phyloP scores from a whole-genome alignment of 129 eudicot species.

The Silybum marianum region DNA sequence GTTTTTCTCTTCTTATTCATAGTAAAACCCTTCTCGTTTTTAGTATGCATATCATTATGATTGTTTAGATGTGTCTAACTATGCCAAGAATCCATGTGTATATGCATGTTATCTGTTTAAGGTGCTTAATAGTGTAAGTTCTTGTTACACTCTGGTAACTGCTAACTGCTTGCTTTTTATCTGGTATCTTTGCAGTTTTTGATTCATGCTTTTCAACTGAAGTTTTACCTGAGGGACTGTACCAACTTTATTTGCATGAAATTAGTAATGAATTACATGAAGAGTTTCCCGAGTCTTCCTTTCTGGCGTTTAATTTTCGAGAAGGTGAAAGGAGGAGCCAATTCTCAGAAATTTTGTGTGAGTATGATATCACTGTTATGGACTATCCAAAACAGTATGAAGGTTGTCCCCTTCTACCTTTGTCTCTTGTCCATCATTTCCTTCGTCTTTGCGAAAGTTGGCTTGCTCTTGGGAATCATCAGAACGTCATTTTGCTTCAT shows the following conservation, averaged over 20 bases:
- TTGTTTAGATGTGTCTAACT: background rate
- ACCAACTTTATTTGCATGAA: slow-evolving; percentile 86
- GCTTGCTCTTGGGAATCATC: slow-evolving; percentile 63
- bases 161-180: slow-evolving; percentile 15
- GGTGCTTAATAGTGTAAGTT: background rate
- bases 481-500: slow-evolving; percentile 79
- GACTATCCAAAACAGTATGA: slow-evolving; percentile 97
- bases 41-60: background rate
- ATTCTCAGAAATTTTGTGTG: slow-evolving; percentile 84
- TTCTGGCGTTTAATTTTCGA: slow-evolving; percentile 88
- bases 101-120: background rate
- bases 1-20: slow-evolving; percentile 4
- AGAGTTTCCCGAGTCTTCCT: slow-evolving; percentile 83
- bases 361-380: slow-evolving; percentile 86
- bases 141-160: slow-evolving; percentile 18
- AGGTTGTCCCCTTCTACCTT: slow-evolving; percentile 89
- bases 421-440: slow-evolving; percentile 88
- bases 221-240: slow-evolving; percentile 74
- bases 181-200: slow-evolving; percentile 66
- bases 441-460: slow-evolving; percentile 87
- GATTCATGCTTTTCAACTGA: slow-evolving; percentile 98
- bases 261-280: slow-evolving; percentile 82
- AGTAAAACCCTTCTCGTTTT: background rate
- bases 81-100: background rate
- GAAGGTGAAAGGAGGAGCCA: slow-evolving; percentile 92